Base-by-base conservation (phyloP, 805 yeast genomes). In the Helenozyma baotianmanensis region DNA sequence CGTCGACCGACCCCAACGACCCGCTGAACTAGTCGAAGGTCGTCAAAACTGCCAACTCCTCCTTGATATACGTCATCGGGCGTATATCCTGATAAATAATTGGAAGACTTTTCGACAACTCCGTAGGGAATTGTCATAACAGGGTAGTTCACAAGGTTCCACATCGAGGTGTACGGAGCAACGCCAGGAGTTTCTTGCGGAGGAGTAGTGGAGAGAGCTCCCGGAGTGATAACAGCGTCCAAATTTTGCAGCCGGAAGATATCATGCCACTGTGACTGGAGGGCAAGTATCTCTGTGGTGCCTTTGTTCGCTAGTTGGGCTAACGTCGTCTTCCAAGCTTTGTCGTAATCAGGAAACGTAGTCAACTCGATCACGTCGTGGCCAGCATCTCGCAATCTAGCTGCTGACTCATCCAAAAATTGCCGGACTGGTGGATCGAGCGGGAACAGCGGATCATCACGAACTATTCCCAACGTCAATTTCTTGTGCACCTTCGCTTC, bases 141-240 rank as follows among this genome's bases (percentile, higher is more conserved):
- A 4, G 33, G 33, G 19, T 25, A 47, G 25, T 47, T 37, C 7
- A 32, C 27, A n/a, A 41, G 27, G 23, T 47, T 47, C 52, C 50
- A 46, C 11, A 34, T 16, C 14, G 29, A 27, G 2, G 50, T 44
- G 27, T 42, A 47, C 2, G 47, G 39, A 4, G 43, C 33, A 11
- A 36, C 25, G 11, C 46, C 48, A 18, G 29, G 45, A 6, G 37
- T 30, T 21, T 45, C 47, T 25, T 47, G 51, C 4, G 40, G 39
- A 3, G 49, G 47, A 6, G 50, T 50, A 11, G 48, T 39, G 16
- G 25, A 29, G 2, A 39, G 29, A 8, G 36, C 33, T 9, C 40
- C 50, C 2, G 51, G 51, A 27, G 38, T 29, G 5, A 47, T 4
- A 2, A 47, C 14, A 23, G 29, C 38, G 25, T 43, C 49, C 9